These are phyloP conservation scores for Lipomyces yamanashiensis DNA, from an alignment of 805 yeast species.

Conservation along the genomic window DNA sequence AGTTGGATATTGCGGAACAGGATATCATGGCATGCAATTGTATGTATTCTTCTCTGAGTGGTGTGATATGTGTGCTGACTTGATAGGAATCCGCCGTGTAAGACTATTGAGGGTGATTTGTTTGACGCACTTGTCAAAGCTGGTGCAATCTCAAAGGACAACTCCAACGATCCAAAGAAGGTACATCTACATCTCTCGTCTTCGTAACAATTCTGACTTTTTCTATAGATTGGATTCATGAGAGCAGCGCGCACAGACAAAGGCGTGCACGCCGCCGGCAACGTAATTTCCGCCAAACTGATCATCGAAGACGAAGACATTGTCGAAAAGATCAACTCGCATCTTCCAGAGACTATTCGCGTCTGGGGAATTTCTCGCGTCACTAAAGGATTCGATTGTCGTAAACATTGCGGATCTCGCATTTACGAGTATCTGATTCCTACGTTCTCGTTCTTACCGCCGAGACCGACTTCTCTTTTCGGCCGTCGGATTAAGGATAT, in stretches of 20 bases:
- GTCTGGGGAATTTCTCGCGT: slow-evolving; percentile 92
- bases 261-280: slow-evolving; percentile 98
- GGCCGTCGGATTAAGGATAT: slow-evolving; percentile 42
- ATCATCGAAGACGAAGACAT: slow-evolving; percentile 82
- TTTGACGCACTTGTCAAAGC: slow-evolving; percentile 82
- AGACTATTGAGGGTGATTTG: slow-evolving; percentile 88
- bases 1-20: slow-evolving; percentile 95
- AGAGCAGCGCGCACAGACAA: slow-evolving; percentile 77
- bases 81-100: slow-evolving; percentile 69
- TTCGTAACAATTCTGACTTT: too few species aligned
- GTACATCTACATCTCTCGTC: slow-evolving; percentile 1
- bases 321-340: slow-evolving; percentile 69
- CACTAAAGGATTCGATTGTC: slow-evolving; percentile 89
- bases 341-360: slow-evolving; percentile 83
- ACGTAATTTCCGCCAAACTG: slow-evolving; percentile 80
- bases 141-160: slow-evolving; percentile 86
- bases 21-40: slow-evolving; percentile 91
- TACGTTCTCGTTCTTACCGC: slow-evolving; percentile 85
- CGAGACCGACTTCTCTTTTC: slow-evolving; percentile 75
- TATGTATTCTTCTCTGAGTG: not conserved
- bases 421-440: slow-evolving; percentile 93
- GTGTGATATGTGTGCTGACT: not conserved
- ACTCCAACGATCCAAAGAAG: slow-evolving; percentile 85
- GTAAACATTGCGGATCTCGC: slow-evolving; percentile 95
- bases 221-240: slow-evolving; percentile 61